Conservation (phyloP, 129 eudicot species). For the Centaurea solstitialis region DNA sequence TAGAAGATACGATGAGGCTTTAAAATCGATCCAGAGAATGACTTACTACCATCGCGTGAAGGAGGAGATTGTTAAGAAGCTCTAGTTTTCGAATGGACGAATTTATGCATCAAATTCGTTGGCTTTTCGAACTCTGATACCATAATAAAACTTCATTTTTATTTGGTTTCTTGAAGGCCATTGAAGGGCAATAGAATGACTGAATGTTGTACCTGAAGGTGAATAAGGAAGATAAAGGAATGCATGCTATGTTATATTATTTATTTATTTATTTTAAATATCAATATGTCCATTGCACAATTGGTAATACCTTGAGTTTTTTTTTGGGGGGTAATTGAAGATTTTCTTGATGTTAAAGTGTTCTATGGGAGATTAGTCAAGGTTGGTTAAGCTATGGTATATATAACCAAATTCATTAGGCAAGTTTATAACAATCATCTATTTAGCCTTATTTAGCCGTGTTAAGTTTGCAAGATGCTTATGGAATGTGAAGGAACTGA, state of each 20-base stretch:
- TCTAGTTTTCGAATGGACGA: conserved; percentile 24
- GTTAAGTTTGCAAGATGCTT: no score
- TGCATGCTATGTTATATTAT: not conserved
- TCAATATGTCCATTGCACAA: no score
- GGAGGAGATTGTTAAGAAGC: conserved; percentile 83
- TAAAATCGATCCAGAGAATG: conserved; percentile 71
- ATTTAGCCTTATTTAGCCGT: no score
- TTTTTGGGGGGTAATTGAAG: no score
- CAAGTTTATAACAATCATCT: no score
- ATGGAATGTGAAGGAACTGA: no score
- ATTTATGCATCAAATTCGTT: not conserved
- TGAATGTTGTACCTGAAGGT: conserved; percentile 14
- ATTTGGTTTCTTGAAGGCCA: not conserved
- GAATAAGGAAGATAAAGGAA: conserved; percentile 18
- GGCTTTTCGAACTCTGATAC: not conserved
- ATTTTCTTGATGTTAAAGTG: no score
- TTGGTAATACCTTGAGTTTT: no score
- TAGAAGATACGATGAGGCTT: conserved; percentile 58
- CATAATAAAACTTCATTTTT: not conserved
- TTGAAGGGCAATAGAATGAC: conserved; percentile 14
- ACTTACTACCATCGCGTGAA: conserved; percentile 73
- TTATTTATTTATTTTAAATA: no score
- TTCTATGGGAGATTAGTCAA: no score
- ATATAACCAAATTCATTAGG: no score
- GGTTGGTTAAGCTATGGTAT: no score